Conservation (phyloP, 768 basidiomycete genomes). For the Lepiota brunneoincarnata region DNA sequence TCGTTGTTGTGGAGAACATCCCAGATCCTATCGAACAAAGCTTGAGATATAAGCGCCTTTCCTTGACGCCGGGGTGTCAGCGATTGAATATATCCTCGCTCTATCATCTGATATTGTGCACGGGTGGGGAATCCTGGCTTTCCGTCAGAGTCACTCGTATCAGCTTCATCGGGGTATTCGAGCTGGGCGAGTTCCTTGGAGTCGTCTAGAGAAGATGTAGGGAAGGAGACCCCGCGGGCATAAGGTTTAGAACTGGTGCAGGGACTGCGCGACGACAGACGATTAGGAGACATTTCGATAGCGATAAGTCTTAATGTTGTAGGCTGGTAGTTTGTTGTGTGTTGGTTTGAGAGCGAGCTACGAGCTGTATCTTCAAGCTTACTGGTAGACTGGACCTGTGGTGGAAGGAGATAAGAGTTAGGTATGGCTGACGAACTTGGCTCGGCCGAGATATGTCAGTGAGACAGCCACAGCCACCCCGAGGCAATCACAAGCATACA, state of each 20-base stretch:
- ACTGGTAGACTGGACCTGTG: slow-evolving; percentile 19
- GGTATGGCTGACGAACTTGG: slow-evolving; percentile 6
- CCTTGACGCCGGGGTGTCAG: slow-evolving; percentile 53
- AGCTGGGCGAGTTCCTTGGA: slow-evolving; percentile 10
- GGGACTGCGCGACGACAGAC: slow-evolving; percentile 24
- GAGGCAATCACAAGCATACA: background rate
- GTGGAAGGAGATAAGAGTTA: slow-evolving; percentile 7
- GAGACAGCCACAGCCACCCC: slow-evolving; percentile 11
- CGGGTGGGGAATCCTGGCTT: slow-evolving; percentile 59
- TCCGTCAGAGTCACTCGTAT: slow-evolving; percentile 8
- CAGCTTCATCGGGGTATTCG: background rate
- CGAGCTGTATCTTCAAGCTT: slow-evolving; percentile 8
- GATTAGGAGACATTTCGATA: slow-evolving; percentile 31
- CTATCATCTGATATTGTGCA: slow-evolving; percentile 56
- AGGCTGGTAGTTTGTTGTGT: slow-evolving; percentile 16
- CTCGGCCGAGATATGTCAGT: background rate
- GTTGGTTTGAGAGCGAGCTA: background rate
- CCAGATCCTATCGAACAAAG: slow-evolving; percentile 71
- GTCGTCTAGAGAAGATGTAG: slow-evolving; percentile 12
- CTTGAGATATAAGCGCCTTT: slow-evolving; percentile 73
- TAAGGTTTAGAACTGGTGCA: slow-evolving; percentile 32
- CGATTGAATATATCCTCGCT: slow-evolving; percentile 53
- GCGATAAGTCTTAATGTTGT: slow-evolving; percentile 12
- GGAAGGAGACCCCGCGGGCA: slow-evolving; percentile 22
- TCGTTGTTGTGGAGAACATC: slow-evolving; percentile 58